Base-by-base conservation (phyloP, 2,329 filamentous ascomycete species). In the Sporothrix globosa region DNA sequence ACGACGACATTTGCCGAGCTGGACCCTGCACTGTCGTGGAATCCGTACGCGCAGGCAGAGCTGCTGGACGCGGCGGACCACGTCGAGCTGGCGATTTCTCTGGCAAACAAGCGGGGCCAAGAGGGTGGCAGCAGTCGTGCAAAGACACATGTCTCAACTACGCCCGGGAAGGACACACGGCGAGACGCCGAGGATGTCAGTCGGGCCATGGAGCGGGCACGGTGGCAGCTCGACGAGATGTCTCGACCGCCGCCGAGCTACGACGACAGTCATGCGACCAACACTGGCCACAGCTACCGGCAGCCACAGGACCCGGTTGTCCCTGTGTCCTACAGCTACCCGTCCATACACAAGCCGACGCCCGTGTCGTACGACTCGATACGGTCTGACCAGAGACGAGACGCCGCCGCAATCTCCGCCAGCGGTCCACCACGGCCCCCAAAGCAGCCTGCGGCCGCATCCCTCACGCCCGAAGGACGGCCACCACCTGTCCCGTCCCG, bases 21-120 rank as follows among this genome's bases (percentile, higher is more conserved):
- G 54, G 90, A 92, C 72, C 88, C 89, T 0, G 89, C 86, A 1
- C 79, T 92, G 14, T 81, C 81, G 3, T 81, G 79, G 79, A 79
- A 76, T 61, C 73, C 77, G n/a, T 72, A 75, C 4, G 75, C 78
- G 1, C 77, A 83, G 13, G 82, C 84, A 0, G 86, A 85, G 73
- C 84, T 92, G 1, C 80, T 96, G 17, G 88, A 92, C 75, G 91
- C 91, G 0, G 85, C 85, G 1, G 88, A 93, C 70, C 84, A 96
- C 73, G 86, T 89, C 73, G 90, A 94, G 13, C 81, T 96, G 60
- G 93, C 93, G 0, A 89, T 96, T 7, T 87, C 90, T 73, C 79
- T 96, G 41, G 92, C 92, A 0, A 88, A 90, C 73, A 86, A 87
- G 69, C 92, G 96, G 79, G 85, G 91, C 54, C 84, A 46, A 19